Evolutionary conservation across 2,329 filamentous ascomycete species (phyloP).

Genomic region (Hymenoscyphus repandus): DNA sequence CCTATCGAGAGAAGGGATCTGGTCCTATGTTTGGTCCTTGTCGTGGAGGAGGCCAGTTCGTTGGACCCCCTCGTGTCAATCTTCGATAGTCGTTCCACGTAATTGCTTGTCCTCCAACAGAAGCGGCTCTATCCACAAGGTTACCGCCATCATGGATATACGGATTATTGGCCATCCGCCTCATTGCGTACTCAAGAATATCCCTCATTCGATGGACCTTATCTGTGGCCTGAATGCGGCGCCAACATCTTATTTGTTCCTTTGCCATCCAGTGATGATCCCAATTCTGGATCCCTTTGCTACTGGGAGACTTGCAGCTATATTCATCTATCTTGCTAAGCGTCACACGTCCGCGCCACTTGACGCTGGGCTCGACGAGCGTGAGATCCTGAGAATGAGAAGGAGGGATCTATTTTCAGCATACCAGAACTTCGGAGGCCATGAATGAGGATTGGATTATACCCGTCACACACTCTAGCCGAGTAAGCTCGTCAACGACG

Average conservation of each 20-base stretch:
- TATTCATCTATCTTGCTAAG: too few relatives aligned
- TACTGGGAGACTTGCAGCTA: background rate
- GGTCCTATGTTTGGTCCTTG: background rate
- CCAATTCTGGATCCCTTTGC: background rate
- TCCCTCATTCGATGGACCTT: background rate
- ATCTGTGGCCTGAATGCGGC: background rate
- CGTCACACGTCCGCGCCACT: background rate
- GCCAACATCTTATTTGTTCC: slow-evolving; percentile 2
- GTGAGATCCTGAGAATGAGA: background rate
- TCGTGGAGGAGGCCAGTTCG: background rate
- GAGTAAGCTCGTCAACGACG: background rate
- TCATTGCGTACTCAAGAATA: background rate
- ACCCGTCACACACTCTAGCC: background rate
- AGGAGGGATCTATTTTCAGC: background rate
- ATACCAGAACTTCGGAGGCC: background rate
- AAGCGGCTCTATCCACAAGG: background rate
- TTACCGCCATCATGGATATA: slow-evolving; percentile 1
- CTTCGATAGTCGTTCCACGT: background rate
- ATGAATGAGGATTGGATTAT: background rate
- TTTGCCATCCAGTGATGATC: background rate
- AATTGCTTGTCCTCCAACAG: background rate
- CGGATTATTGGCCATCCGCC: background rate
- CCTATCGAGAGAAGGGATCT: background rate
- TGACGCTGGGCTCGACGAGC: background rate
- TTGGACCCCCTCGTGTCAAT: background rate